Percentiles rank a stretch among this genome's conserved stretches.
These are phyloP conservation scores for Podosphaera fusca DNA, from an alignment of 2,329 filamentous ascomycete genomes.

Conservation along the genomic window DNA sequence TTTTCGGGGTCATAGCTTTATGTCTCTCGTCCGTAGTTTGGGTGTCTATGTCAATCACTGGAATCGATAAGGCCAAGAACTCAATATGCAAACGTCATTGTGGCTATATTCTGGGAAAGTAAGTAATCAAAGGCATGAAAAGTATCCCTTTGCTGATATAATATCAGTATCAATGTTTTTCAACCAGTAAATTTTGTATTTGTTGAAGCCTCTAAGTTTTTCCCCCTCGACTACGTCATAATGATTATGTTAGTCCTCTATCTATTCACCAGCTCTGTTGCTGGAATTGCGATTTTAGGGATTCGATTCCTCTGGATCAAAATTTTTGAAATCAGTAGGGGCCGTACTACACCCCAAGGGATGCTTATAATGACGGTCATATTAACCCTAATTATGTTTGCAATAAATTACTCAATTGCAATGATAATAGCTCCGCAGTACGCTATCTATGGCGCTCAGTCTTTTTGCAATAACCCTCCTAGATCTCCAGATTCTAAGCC, in stretches of 20 bases:
- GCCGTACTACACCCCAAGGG: slow-evolving; percentile 76
- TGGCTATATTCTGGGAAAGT: slow-evolving; percentile 63
- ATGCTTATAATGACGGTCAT: slow-evolving; percentile 78
- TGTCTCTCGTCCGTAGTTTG: slow-evolving; percentile 54
- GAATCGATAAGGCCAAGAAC: slow-evolving; percentile 90
- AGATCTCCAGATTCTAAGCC: slow-evolving; percentile 39
- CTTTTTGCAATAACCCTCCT: slow-evolving; percentile 54
- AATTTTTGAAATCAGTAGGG: slow-evolving; percentile 76
- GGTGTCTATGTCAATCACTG: slow-evolving; percentile 83
- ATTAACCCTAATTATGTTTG: slow-evolving; percentile 70
- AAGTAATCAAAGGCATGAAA: not conserved
- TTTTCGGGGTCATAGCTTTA: slow-evolving; percentile 62
- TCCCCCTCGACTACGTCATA: slow-evolving; percentile 79
- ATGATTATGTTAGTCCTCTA: slow-evolving; percentile 68
- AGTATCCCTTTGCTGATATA: slow-evolving; percentile 1
- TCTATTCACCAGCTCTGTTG: slow-evolving; percentile 71
- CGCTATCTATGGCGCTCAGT: slow-evolving; percentile 80
- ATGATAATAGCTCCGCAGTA: slow-evolving; percentile 96
- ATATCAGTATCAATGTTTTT: slow-evolving; percentile 57
- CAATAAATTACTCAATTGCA: slow-evolving; percentile 76
- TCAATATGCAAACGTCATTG: slow-evolving; percentile 77
- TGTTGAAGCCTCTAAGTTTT: slow-evolving; percentile 56
- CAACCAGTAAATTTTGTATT: slow-evolving; percentile 87
- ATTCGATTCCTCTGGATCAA: slow-evolving; percentile 93
- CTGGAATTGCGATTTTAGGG: slow-evolving; percentile 66